Percentiles rank a stretch among this genome's conserved stretches.
phyloP scores from a whole-genome alignment of 352 stramenopile species.

The Phytopythium litorale region DNA sequence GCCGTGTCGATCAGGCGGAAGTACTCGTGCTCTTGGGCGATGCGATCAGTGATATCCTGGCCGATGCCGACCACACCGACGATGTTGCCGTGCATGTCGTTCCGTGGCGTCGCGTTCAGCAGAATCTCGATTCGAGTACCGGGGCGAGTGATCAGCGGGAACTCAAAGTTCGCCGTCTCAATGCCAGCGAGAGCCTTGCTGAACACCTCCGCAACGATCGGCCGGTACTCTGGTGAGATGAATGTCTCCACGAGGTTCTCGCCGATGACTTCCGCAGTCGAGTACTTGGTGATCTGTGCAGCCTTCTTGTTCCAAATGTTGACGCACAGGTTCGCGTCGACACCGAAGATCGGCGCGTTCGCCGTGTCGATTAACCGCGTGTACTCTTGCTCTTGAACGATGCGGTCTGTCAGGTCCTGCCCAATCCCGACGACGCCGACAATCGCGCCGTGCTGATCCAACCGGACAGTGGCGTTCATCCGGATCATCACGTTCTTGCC shows the following conservation, averaged over 20 bases:
- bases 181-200: conserved; percentile 63
- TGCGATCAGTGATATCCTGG: conserved; percentile 80
- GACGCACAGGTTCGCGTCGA: conserved; percentile 84
- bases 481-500: conserved; percentile 59
- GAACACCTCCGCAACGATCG: conserved; percentile 66
- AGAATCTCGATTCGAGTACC: conserved; percentile 74
- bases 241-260: conserved; percentile 85
- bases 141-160: conserved; percentile 71
- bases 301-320: conserved; percentile 94
- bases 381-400: conserved; percentile 87
- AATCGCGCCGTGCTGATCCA: conserved; percentile 69
- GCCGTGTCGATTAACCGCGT: conserved; percentile 89
- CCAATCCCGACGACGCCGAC: conserved; percentile 86
- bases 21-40: conserved; percentile 76
- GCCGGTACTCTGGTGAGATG: conserved; percentile 69
- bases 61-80: conserved; percentile 87
- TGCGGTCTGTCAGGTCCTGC: conserved; percentile 83
- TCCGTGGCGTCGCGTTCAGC: conserved; percentile 67
- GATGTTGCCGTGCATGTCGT: conserved; percentile 69
- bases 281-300: conserved; percentile 85
- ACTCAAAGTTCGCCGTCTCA: conserved; percentile 87
- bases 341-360: conserved; percentile 89
- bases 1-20: conserved; percentile 73
- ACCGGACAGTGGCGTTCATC: conserved; percentile 65
- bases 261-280: conserved; percentile 71